Conservation (phyloP, 495 filamentous ascomycete genomes). For the Talaromyces proteolyticus region DNA sequence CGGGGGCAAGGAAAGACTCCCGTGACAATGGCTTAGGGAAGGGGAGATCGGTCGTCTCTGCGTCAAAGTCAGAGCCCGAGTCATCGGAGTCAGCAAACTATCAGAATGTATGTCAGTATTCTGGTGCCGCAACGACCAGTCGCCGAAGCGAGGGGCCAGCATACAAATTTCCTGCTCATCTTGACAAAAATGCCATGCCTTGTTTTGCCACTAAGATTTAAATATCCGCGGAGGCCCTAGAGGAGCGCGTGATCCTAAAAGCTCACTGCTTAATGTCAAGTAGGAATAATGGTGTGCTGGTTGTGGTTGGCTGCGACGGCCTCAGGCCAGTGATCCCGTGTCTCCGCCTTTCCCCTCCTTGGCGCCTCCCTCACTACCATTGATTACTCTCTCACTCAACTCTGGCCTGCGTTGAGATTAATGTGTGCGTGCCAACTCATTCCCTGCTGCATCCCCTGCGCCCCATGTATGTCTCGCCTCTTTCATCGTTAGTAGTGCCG, state of each 20-base stretch:
- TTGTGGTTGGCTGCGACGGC: not conserved
- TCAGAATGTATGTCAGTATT: too few species aligned
- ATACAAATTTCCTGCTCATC: slow-evolving; percentile 41
- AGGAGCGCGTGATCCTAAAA: too few species aligned
- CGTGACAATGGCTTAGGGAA: slow-evolving; percentile 80
- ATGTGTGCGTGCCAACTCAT: not conserved
- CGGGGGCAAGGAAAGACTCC: slow-evolving; percentile 65
- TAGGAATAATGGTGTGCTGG: too few species aligned
- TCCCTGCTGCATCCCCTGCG: too few species aligned
- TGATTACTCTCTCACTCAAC: too few species aligned
- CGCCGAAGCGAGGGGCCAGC: slow-evolving; percentile 30
- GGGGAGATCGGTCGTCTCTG: slow-evolving; percentile 64
- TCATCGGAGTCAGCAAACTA: slow-evolving; percentile 48
- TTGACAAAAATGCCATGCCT: slow-evolving; percentile 2
- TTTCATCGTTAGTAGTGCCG: not conserved
- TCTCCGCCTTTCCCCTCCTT: too few species aligned
- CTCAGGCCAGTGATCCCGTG: too few species aligned
- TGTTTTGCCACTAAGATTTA: not conserved
- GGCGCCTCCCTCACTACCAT: too few species aligned
- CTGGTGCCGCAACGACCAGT: slow-evolving; percentile 51
- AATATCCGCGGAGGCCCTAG: too few species aligned
- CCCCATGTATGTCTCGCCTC: not conserved
- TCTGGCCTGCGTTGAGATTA: too few species aligned
- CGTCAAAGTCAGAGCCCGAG: slow-evolving; percentile 48
- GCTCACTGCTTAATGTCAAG: too few species aligned